Evolutionary conservation across 225 moss, liverwort and hornwort genomes (phyloP).

Genomic region (Polytrichum commune): DNA sequence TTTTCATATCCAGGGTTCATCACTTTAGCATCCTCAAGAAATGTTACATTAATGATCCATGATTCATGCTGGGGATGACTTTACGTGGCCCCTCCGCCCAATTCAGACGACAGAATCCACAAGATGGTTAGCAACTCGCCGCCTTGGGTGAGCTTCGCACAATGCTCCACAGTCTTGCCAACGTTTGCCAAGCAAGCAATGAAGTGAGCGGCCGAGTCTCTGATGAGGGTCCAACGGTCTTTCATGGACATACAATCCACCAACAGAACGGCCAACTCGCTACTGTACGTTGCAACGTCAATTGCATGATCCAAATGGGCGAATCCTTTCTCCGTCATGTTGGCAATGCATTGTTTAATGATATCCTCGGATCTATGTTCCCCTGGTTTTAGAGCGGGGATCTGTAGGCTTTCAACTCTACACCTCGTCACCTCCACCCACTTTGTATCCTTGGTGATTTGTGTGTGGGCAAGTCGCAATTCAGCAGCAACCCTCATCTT

Average conservation of each 20-base stretch:
- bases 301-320: neutral
- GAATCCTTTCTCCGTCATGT: slow-evolving; percentile 8
- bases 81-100: slow-evolving; percentile 8
- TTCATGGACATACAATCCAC: slow-evolving; percentile 6
- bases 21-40: too few relatives aligned
- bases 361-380: slow-evolving; percentile 2
- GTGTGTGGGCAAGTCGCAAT: neutral
- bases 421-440: slow-evolving; percentile 9
- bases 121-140: slow-evolving; percentile 6
- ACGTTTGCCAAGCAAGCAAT: slow-evolving; percentile 4
- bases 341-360: neutral
- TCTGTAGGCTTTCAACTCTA: neutral
- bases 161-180: slow-evolving; percentile 2
- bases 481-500: neutral
- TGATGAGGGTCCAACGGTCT: slow-evolving; percentile 6
- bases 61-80: too few relatives aligned
- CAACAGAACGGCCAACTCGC: slow-evolving; percentile 9
- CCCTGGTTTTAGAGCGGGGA: slow-evolving; percentile 1
- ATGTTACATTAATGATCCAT: too few relatives aligned
- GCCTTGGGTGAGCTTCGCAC: slow-evolving; percentile 14
- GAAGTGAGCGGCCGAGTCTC: slow-evolving; percentile 4
- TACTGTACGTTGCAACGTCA: neutral
- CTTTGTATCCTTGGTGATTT: neutral
- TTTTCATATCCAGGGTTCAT: too few relatives aligned
- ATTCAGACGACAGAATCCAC: slow-evolving; percentile 9